A percentile compares a stretch with the other conserved stretches of the same genome.
These are phyloP conservation scores for Bruguiera parviflora DNA, from an alignment of 345 rosid species.

Conservation along the genomic window DNA sequence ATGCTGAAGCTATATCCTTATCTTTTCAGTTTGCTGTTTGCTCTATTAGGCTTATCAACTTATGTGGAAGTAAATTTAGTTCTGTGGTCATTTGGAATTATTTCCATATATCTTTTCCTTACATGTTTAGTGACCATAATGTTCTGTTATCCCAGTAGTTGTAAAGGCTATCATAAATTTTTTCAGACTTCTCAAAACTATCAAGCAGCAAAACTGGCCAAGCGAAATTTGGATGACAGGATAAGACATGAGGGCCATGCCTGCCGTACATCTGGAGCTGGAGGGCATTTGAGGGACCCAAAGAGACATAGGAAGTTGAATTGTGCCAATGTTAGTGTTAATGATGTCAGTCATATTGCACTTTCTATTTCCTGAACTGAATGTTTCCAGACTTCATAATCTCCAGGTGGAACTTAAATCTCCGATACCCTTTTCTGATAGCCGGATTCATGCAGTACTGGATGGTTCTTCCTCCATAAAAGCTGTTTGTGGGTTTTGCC, in stretches of 20 bases:
- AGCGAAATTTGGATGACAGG: conserved; percentile 26
- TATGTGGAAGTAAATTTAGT: not conserved
- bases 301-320: conserved; percentile 55
- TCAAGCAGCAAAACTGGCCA: conserved; percentile 19
- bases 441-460: conserved; percentile 14
- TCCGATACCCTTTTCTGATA: conserved; percentile 4
- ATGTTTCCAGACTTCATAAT: conserved; percentile 18
- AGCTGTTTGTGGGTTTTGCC: conserved; percentile 71
- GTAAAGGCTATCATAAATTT: conserved; percentile 2
- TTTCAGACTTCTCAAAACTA: conserved; percentile 36
- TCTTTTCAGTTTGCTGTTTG: not conserved
- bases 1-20: not conserved
- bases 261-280: conserved; percentile 34
- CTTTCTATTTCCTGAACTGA: conserved; percentile 18
- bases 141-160: not conserved
- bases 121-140: not conserved
- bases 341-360: conserved; percentile 7
- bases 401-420: conserved; percentile 11
- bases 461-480: conserved; percentile 19
- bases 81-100: not conserved
- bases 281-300: conserved; percentile 28
- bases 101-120: too few species aligned
- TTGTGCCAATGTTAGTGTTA: conserved; percentile 19
- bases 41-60: not conserved
- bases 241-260: conserved; percentile 26